Evolutionary conservation across 1,284 basidiomycete species (phyloP), one percentile per base, ranked within the genome.

Genomic region (Phylloporus gajari): DNA sequence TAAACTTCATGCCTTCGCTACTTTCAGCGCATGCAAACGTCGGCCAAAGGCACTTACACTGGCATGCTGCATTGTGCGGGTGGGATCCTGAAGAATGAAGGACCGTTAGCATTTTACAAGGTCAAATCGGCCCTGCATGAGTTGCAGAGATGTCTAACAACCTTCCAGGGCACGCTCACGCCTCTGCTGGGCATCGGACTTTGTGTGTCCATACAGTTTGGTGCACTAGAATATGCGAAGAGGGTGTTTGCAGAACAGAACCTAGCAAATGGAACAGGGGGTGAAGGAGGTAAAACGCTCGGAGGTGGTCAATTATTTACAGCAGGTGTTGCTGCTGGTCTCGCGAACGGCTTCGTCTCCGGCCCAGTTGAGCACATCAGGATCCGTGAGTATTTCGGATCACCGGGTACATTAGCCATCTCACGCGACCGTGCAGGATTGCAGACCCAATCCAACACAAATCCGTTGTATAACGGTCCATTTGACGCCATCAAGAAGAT

Each of bases 281-380:
- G 92, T 9, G 83, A 86, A 44, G 88, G 86, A 40, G 92, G 93
- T 1, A 86, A 86, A 71, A 83, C 84, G 11, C 87, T 97, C 23
- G 87, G 85, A 60, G 85, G 86, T 53, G 83, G 82, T 17, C 96
- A 98, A 83, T 87, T 97, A 27, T 91, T 96, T 76, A 78, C 87
- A 1, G 89, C 96, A 8, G 97, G 97, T 74, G 91, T 95, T 4
- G 84, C 91, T 42, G 97, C 97, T 35, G 97, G 97, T 48, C 83
- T 98, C 32, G 94, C 96, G 23, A 99, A 99, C 82, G 93, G 94
- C 60, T 88, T 97, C 69, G 95, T 98, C 27, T 97, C 97, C 1
- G 96, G 96, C 3, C 97, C 97, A 3, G 96, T 99, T 21, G 97
- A 99, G 83, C 97, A 99, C 81, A 96, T 99, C 78, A 94, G 97